A percentile compares a stretch with the other conserved stretches of the same genome.
Evolutionary conservation across 495 filamentous ascomycete genomes (phyloP).

Genomic region (Neurospora africana): DNA sequence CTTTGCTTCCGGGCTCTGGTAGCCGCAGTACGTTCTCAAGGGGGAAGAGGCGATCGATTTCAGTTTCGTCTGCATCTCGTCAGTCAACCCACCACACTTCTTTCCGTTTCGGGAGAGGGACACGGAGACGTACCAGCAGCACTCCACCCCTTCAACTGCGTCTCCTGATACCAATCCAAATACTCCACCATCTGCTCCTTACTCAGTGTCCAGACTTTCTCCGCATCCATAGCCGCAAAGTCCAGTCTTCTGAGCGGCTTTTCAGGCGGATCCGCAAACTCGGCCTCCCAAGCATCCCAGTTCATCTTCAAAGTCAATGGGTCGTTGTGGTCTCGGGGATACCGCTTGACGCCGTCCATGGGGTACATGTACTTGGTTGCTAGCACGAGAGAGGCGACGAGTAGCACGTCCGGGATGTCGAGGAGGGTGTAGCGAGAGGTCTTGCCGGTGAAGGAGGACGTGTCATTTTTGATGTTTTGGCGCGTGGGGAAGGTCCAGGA

Average conservation of each 20-base stretch:
- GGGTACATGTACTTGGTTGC: constrained; percentile 71
- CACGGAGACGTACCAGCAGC: constrained; percentile 26
- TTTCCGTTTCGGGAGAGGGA: too few species aligned
- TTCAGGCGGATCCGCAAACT: constrained; percentile 30
- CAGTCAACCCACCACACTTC: too few species aligned
- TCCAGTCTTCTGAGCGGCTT: constrained; percentile 12
- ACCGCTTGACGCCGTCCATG: constrained; percentile 51
- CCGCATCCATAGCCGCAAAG: constrained; percentile 44
- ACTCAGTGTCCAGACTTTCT: constrained; percentile 59
- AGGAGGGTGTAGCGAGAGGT: constrained; percentile 16
- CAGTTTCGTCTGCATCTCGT: constrained; percentile 14
- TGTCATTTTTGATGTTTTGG: constrained; percentile 9
- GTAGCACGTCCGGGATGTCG: constrained; percentile 58
- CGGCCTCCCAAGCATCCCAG: constrained; percentile 60
- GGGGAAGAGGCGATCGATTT: constrained; percentile 39
- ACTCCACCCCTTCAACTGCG: constrained; percentile 43
- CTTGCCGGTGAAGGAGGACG: not conserved
- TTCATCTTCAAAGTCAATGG: constrained; percentile 52
- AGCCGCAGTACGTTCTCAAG: constrained; percentile 12
- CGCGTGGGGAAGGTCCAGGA: constrained; percentile 44
- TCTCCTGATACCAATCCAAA: constrained; percentile 80
- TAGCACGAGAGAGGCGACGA: constrained; percentile 64
- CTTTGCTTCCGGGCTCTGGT: constrained; percentile 11
- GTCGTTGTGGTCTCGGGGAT: constrained; percentile 46
- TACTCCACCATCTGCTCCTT: constrained; percentile 65